Evolutionary conservation across 257 asterid species (phyloP), one percentile per base, ranked within the genome.

Genomic region (Ehretia macrophylla): DNA sequence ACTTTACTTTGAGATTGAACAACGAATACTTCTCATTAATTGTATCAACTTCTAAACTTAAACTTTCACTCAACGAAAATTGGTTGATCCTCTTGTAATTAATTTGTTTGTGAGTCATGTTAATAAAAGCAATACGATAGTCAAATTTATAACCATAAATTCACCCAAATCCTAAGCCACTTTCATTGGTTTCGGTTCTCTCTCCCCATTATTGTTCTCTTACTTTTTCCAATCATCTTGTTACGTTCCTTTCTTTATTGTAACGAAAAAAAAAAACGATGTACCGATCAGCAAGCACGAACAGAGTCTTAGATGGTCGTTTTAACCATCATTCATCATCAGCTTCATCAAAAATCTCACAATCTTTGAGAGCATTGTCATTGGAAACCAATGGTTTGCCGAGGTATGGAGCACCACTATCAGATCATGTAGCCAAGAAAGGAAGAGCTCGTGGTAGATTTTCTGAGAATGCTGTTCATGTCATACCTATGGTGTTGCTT

Each of bases 401-500:
- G 8, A 32, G 66, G 32, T 72, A 81, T 59, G n/a, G n/a, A n/a
- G n/a, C n/a, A n/a, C 77, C 85, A 63, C 76, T 86, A 3, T 35
- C 64, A 3, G 73, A 83, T 1, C 85, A 79, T 59, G 68, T 73
- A 5, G 63, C 77, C 4, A 85, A 81, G 78, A 83, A 77, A 61
- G 95, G 86, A 11, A 79, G 60, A 51, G 40, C 61, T 17, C 84
- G 83, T 0, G 64, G 77, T 13, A 84, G 66, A 51, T 77, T 82
- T 47, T 77, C 92, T 0, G 93, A 83, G 40, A 81, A 76, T 59
- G 90, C 85, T 1, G 80, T 86, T 67, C 97, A 90, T 68, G 35
- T 81, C 32, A 84, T 84, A 53, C 97, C 97, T 21, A n/a, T 86
- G 0, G 82, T 90, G 8, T 73, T 86, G 10, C 71, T 90, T 39